phyloP scores from a whole-genome alignment of 1,139 yeast genomes.

The Ogataea hybrid region DNA sequence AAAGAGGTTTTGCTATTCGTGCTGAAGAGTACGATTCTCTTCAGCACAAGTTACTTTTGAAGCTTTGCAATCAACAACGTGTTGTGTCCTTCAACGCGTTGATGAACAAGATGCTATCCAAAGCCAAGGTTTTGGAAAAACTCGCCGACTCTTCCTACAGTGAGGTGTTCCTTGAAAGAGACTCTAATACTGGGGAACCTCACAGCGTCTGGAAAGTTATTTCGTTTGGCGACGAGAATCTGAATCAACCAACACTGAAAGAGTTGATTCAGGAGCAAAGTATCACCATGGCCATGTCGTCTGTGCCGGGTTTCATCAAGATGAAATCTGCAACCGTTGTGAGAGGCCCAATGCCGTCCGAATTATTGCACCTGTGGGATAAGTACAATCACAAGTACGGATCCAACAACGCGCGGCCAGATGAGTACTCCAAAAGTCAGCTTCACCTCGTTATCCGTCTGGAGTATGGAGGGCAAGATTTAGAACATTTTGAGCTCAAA shows the following conservation, averaged over 20 bases:
- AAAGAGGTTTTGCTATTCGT: constrained; percentile 19
- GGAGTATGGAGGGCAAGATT: constrained; percentile 47
- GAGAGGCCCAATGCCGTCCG: constrained; percentile 43
- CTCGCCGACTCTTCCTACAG: constrained; percentile 46
- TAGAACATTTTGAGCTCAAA: constrained; percentile 41
- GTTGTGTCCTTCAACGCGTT: constrained; percentile 32
- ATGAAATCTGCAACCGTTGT: constrained; percentile 44
- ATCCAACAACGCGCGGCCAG: constrained; percentile 30
- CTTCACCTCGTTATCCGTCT: constrained; percentile 43
- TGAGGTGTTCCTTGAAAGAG: constrained; percentile 40
- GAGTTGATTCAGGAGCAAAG: constrained; percentile 48
- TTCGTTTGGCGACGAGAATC: constrained; percentile 46
- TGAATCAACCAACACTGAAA: constrained; percentile 40
- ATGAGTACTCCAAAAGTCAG: constrained; percentile 38
- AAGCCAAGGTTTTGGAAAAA: constrained; percentile 31
- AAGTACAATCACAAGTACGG: constrained; percentile 30
- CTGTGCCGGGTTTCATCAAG: constrained; percentile 35
- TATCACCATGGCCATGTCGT: constrained; percentile 37
- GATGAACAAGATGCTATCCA: constrained; percentile 22
- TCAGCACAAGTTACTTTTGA: constrained; percentile 35
- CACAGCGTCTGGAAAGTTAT: constrained; percentile 43
- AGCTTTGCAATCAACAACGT: constrained; percentile 34
- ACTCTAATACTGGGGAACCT: constrained; percentile 24
- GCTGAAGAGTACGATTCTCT: constrained; percentile 24
- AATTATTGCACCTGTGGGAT: constrained; percentile 45